Evolutionary conservation across 177 flowering plant genomes (phyloP), one percentile per base, ranked within the genome.

Genomic region (Vitis hybrid): DNA sequence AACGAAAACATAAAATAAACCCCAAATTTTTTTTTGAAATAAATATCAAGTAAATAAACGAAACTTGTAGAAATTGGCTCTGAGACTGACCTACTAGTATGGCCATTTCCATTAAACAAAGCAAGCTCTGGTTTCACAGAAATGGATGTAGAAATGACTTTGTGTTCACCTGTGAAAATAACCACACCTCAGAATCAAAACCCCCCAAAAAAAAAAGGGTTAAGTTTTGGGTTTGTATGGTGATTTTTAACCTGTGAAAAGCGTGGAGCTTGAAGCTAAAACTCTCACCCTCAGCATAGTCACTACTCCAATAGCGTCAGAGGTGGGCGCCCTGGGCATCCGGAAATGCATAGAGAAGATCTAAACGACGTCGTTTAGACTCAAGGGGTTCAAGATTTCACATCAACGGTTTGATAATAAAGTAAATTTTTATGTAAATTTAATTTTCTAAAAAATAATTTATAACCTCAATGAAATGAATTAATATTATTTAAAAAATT

Each of bases 161-260:
- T 49, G 52, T 50, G 17, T 30, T 69, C 49, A 63, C 76, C 76
- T 67, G 58, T 10, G 19, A 7, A 52, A 17, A 52, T 2, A 57
- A 3, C 27, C 14, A 1, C 56, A 11, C 3, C 19, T 62, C 13
- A 63, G n/a, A 8, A 51, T 50, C 49, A 17, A 4, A 11, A 18
- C 14, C 21, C 58, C 21, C 55, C 62, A 64, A n/a, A 27, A 18
- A 18, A 18, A 52, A 24, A 19, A 18, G n/a, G 13, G 65, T 1
- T 40, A 35, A 11, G 52, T 15, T 49, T 63, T 19, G 66, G 55
- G 54, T 63, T 48, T 19, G 12, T 7, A 18, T 46, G 52, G 9
- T 0, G 10, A 49, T 1, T 9, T 17, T 12, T 64, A 49, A 64
- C 67, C 67, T 4, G 67, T 50, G 32, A 64, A 12, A 17, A 51